phyloP scores from a whole-genome alignment of 352 stramenopile species.

The Phytopythium chamaehyphon region DNA sequence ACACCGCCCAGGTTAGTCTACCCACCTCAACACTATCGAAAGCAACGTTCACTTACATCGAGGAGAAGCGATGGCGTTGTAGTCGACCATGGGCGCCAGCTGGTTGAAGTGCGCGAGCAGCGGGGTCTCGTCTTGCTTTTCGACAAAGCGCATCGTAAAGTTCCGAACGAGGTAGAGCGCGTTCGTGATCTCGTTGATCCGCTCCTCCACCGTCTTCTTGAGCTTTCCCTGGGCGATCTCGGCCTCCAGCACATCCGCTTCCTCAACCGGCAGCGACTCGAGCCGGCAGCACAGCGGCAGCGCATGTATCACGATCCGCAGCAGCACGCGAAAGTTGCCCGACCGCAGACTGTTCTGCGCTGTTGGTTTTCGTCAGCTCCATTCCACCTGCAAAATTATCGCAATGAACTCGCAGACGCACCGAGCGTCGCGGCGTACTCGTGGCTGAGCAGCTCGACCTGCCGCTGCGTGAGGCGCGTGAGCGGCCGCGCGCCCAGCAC shows the following conservation, averaged over 20 bases:
- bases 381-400: slow-evolving; percentile 5
- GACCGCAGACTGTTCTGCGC: slow-evolving; percentile 63
- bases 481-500: slow-evolving; percentile 43
- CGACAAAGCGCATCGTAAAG: slow-evolving; percentile 70
- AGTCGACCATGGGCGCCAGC: slow-evolving; percentile 11
- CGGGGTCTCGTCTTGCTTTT: slow-evolving; percentile 57
- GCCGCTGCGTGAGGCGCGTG: slow-evolving; percentile 42
- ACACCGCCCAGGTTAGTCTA: too few species aligned
- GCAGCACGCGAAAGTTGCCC: slow-evolving; percentile 73
- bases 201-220: slow-evolving; percentile 36
- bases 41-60: background rate
- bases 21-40: too few species aligned
- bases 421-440: slow-evolving; percentile 63
- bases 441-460: slow-evolving; percentile 55
- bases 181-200: slow-evolving; percentile 56
- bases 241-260: slow-evolving; percentile 34
- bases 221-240: slow-evolving; percentile 3
- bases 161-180: slow-evolving; percentile 71
- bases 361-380: slow-evolving; percentile 10
- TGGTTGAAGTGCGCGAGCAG: slow-evolving; percentile 65
- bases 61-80: slow-evolving; percentile 4
- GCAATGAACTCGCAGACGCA: slow-evolving; percentile 10
- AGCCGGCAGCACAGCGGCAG: slow-evolving; percentile 54
- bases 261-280: slow-evolving; percentile 48
- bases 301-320: slow-evolving; percentile 51